These are phyloP conservation scores for Dioscorea zingiberensis DNA, from an alignment of 106 monocot species.

Conservation along the genomic window DNA sequence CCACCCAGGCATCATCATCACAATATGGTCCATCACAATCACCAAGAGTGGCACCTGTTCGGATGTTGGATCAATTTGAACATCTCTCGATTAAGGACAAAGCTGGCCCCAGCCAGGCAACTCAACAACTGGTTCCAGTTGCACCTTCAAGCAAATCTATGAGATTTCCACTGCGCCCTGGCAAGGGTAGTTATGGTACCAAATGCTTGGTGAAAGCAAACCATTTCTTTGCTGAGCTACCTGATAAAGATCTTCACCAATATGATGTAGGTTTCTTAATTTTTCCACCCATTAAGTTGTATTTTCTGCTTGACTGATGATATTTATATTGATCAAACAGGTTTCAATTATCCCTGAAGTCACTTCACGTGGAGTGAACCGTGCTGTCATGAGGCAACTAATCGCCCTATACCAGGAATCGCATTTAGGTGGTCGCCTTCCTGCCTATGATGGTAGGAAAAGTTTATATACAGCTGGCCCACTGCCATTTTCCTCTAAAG, in stretches of 20 bases:
- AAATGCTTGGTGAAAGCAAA: conserved; percentile 84
- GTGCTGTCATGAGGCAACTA: conserved; percentile 73
- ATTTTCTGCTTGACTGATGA: neutral
- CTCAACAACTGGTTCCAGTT: conserved; percentile 9
- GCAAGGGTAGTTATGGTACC: conserved; percentile 53
- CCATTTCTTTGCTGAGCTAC: conserved; percentile 77
- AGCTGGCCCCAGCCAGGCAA: conserved; percentile 22
- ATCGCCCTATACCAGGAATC: conserved; percentile 47
- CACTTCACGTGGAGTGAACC: conserved; percentile 67
- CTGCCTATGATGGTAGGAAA: conserved; percentile 94
- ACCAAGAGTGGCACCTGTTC: conserved; percentile 4
- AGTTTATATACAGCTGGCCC: conserved; percentile 85
- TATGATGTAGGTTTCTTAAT: conserved; percentile 54
- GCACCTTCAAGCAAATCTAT: conserved; percentile 54
- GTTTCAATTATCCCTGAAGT: conserved; percentile 85
- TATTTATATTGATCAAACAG: conserved; percentile 13
- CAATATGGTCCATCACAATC: conserved; percentile 28
- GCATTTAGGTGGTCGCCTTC: conserved; percentile 74
- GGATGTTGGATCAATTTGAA: conserved; percentile 40
- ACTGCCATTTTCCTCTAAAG: conserved; percentile 62
- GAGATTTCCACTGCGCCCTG: conserved; percentile 76
- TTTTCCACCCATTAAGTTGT: neutral
- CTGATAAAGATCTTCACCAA: conserved; percentile 84
- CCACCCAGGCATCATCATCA: conserved; percentile 16
- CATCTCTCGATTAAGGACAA: conserved; percentile 44